Conservation (phyloP, 2,329 filamentous ascomycete species). For the Diaporthe longicolla region DNA sequence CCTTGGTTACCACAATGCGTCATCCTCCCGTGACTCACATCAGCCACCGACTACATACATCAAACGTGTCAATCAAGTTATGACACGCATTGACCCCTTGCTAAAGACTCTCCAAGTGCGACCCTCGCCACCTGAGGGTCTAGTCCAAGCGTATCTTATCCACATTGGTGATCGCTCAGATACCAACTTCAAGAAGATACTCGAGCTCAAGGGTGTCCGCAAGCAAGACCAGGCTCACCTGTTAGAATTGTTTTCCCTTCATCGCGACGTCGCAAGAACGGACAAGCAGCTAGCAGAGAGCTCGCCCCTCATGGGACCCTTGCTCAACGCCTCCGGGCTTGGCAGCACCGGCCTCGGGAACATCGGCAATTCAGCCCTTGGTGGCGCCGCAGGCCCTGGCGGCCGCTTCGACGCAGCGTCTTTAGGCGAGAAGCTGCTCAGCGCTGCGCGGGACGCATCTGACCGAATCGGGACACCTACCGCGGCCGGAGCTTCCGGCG, state of each 20-base stretch:
- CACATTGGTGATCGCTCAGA: slow-evolving; percentile 96
- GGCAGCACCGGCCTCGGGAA: slow-evolving; percentile 50
- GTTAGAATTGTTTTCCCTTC: slow-evolving; percentile 85
- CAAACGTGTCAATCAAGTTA: slow-evolving; percentile 87
- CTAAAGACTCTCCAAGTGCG: slow-evolving; percentile 98
- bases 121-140: slow-evolving; percentile 88
- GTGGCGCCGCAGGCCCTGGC: slow-evolving; percentile 55
- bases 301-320: slow-evolving; percentile 78
- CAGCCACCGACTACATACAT: slow-evolving; percentile 74
- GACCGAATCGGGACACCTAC: slow-evolving; percentile 78
- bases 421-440: slow-evolving; percentile 89
- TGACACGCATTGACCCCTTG: slow-evolving; percentile 89
- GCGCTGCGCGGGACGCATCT: slow-evolving; percentile 86
- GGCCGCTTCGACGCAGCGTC: slow-evolving; percentile 82
- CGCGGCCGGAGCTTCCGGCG: slow-evolving; percentile 55
- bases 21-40: slow-evolving; percentile 54
- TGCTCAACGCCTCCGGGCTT: slow-evolving; percentile 65
- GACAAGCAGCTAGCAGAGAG: slow-evolving; percentile 79
- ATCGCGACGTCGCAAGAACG: slow-evolving; percentile 80
- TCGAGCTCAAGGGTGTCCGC: slow-evolving; percentile 93
- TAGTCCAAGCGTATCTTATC: slow-evolving; percentile 97
- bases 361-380: slow-evolving; percentile 56
- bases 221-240: slow-evolving; percentile 87
- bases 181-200: slow-evolving; percentile 94
- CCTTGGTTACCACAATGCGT: slow-evolving; percentile 72